Percentiles rank a stretch among this genome's conserved stretches.
phyloP scores from a whole-genome alignment of 306 rosid genomes.

The Malus sylvestris region DNA sequence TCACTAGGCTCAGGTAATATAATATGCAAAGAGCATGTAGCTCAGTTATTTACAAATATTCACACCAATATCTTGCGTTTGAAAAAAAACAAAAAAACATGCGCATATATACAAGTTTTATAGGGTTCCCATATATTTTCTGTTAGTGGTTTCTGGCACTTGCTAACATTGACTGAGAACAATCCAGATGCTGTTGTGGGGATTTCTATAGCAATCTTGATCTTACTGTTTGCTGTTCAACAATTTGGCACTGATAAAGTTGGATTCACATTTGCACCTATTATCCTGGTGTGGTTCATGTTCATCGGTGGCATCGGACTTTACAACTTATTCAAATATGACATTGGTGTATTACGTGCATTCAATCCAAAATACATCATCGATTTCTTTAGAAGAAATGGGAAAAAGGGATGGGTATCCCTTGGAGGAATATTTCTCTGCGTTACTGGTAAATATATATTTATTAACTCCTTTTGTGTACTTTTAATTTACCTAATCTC shows the following conservation, averaged over 20 bases:
- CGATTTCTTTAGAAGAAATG: constrained; percentile 42
- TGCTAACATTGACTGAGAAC: background rate
- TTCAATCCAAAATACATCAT: constrained; percentile 45
- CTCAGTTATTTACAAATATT: no score
- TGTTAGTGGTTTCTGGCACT: background rate
- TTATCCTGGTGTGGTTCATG: constrained; percentile 42
- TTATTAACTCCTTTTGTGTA: background rate
- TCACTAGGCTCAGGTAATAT: constrained; percentile 49
- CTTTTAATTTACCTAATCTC: background rate
- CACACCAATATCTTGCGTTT: no score
- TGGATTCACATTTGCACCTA: constrained; percentile 48
- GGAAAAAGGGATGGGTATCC: constrained; percentile 48
- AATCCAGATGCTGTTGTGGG: constrained; percentile 44
- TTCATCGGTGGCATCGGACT: constrained; percentile 53
- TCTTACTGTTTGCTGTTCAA: constrained; percentile 33
- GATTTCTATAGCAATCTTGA: constrained; percentile 40
- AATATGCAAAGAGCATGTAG: no score
- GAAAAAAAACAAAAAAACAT: no score
- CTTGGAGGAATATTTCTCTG: constrained; percentile 58
- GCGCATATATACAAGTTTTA: no score
- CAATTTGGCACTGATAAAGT: constrained; percentile 65
- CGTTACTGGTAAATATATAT: constrained; percentile 34
- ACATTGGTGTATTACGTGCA: constrained; percentile 39
- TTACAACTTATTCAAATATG: constrained; percentile 47
- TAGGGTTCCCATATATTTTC: background rate